These are phyloP conservation scores for Phytophthora pseudosyringae DNA, from an alignment of 352 stramenopile genomes.

Conservation along the genomic window DNA sequence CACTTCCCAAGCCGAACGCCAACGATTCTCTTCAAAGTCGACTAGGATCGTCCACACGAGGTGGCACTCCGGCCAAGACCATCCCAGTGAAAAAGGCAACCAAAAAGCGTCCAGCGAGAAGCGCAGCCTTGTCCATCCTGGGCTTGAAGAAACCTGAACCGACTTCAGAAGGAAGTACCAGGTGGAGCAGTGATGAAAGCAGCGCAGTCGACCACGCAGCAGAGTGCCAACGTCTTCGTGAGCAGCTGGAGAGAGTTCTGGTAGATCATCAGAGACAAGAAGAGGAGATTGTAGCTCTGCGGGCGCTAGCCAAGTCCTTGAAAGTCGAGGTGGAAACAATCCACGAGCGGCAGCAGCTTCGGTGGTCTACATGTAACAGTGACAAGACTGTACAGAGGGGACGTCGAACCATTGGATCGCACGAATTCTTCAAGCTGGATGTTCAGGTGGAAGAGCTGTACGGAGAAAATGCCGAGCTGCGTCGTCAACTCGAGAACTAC, in stretches of 20 bases:
- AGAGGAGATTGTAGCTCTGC: conserved; percentile 66
- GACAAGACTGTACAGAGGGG: neutral
- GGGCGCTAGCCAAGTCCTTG: conserved; percentile 56
- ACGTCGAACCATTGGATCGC: conserved; percentile 2
- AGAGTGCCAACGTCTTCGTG: conserved; percentile 54
- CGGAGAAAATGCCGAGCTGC: conserved; percentile 44
- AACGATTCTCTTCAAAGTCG: neutral
- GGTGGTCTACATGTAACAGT: neutral
- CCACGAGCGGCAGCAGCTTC: conserved; percentile 28
- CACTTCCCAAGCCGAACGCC: conserved; percentile 1
- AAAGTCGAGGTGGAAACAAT: conserved; percentile 64
- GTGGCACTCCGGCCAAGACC: neutral
- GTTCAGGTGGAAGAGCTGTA: conserved; percentile 51
- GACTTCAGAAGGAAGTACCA: neutral
- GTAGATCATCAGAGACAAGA: conserved; percentile 55
- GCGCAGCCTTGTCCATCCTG: conserved; percentile 13
- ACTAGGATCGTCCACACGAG: neutral
- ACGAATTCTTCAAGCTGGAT: conserved; percentile 62
- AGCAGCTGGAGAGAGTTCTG: conserved; percentile 54
- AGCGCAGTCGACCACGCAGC: conserved; percentile 16
- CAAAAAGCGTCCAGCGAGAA: conserved; percentile 12
- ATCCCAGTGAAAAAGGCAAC: conserved; percentile 13
- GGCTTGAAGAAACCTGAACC: conserved; percentile 10
- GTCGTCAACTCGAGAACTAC: conserved; percentile 26
- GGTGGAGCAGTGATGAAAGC: conserved; percentile 10